A percentile compares a stretch with the other conserved stretches of the same genome.
phyloP scores from a whole-genome alignment of 192 early-diverging fungal genomes.

The Entrophospora sp. region DNA sequence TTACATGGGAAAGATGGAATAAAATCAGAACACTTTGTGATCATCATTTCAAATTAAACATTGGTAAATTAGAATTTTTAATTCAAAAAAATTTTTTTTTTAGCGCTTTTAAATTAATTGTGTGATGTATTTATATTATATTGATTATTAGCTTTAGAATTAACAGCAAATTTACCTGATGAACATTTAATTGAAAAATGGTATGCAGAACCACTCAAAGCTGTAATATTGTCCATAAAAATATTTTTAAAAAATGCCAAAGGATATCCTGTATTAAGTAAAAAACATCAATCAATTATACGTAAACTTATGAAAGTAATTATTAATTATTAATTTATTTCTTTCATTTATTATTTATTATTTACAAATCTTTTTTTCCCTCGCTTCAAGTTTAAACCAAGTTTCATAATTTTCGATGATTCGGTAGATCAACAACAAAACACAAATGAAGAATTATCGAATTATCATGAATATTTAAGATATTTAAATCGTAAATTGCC shows the following conservation, averaged over 20 bases:
- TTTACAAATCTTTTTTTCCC: background rate
- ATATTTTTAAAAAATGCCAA: slow-evolving; percentile 72
- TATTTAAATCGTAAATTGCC: slow-evolving; percentile 60
- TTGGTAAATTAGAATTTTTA: slow-evolving; percentile 28
- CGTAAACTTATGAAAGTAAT: slow-evolving; percentile 35
- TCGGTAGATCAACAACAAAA: slow-evolving; percentile 26
- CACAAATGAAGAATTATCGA: slow-evolving; percentile 32
- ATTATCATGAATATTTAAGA: slow-evolving; percentile 74
- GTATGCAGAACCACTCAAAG: slow-evolving; percentile 82
- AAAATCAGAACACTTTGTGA: slow-evolving; percentile 60
- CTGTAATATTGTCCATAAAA: slow-evolving; percentile 59
- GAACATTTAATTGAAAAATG: slow-evolving; percentile 48
- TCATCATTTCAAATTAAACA: slow-evolving; percentile 52
- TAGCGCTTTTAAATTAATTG: background rate
- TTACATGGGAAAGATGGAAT: slow-evolving; percentile 76
- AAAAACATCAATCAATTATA: slow-evolving; percentile 64
- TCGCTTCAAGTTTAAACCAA: slow-evolving; percentile 13
- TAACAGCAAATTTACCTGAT: slow-evolving; percentile 41
- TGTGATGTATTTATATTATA: background rate
- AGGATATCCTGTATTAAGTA: slow-evolving; percentile 83
- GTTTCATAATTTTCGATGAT: slow-evolving; percentile 26
- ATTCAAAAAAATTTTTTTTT: background rate
- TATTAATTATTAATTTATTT: background rate
- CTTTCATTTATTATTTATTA: slow-evolving; percentile 23
- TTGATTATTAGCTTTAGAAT: slow-evolving; percentile 48